Evolutionary conservation across 73 alveolate species (phyloP).

Genomic region (Uronychia binucleata): DNA sequence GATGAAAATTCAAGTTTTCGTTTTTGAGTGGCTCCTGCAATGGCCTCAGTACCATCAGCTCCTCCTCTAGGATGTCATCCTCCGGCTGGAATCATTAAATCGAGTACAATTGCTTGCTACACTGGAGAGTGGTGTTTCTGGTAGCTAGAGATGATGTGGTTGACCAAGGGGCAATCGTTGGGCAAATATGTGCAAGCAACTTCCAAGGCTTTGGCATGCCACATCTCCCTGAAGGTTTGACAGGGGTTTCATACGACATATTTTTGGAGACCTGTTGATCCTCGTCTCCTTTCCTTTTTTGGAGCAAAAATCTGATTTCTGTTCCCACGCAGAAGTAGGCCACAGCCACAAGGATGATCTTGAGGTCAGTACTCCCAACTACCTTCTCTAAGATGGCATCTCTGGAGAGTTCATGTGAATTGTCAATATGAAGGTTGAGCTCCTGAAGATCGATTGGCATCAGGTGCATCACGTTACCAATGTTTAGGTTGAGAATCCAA

Average conservation of each 20-base stretch:
- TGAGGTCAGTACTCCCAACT: neutral
- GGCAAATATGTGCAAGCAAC: slow-evolving; percentile 77
- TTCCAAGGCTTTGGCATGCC: slow-evolving; percentile 70
- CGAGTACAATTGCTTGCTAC: slow-evolving; percentile 22
- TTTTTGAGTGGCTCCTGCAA: neutral
- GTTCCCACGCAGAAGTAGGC: slow-evolving; percentile 66
- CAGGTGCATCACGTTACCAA: neutral
- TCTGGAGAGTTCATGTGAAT: neutral
- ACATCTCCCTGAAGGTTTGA: slow-evolving; percentile 48
- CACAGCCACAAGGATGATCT: slow-evolving; percentile 52
- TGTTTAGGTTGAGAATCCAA: neutral
- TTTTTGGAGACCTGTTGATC: neutral
- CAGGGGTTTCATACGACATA: neutral
- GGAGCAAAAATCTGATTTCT: slow-evolving; percentile 43
- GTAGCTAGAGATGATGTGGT: slow-evolving; percentile 73
- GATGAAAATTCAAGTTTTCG: neutral
- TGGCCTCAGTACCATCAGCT: neutral
- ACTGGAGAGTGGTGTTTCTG: slow-evolving; percentile 77
- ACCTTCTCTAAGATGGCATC: neutral
- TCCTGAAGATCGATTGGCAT: neutral
- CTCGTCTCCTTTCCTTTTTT: neutral
- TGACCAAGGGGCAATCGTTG: slow-evolving; percentile 78
- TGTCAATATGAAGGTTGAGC: neutral
- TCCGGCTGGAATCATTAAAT: neutral
- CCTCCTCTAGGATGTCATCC: neutral